Evolutionary conservation across 192 early-diverging fungal genomes (phyloP).

Genomic region (Gaertneriomyces sp.): DNA sequence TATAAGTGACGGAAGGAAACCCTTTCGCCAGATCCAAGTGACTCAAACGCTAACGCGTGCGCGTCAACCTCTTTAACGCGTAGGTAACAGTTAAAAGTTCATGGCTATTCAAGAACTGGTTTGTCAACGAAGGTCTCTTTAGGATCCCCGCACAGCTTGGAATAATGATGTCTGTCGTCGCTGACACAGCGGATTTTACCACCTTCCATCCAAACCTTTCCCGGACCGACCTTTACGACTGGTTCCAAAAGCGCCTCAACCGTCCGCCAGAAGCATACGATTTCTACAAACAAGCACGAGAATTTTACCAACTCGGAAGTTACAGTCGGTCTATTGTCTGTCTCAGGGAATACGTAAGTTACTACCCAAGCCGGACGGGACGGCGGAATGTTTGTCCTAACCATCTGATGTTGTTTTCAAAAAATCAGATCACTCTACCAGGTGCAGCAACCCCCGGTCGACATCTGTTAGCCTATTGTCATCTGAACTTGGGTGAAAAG

Average conservation of each 20-base stretch:
- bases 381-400: neutral
- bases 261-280: conserved; percentile 50
- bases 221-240: conserved; percentile 46
- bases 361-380: neutral
- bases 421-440: conserved; percentile 44
- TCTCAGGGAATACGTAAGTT: conserved; percentile 52
- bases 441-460: conserved; percentile 45
- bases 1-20: too few relatives aligned
- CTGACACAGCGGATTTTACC: neutral
- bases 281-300: conserved; percentile 47
- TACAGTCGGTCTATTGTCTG: conserved; percentile 53
- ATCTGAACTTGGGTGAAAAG: conserved; percentile 49
- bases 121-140: too few relatives aligned
- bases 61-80: too few relatives aligned
- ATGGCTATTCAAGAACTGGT: too few relatives aligned
- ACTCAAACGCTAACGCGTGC: too few relatives aligned
- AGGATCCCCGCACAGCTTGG: too few relatives aligned
- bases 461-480: conserved; percentile 59
- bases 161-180: too few relatives aligned
- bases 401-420: neutral
- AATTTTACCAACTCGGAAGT: conserved; percentile 61
- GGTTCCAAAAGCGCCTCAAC: conserved; percentile 50
- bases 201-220: conserved; percentile 37
- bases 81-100: too few relatives aligned
- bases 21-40: too few relatives aligned